Evolutionary conservation across 1,139 yeast genomes (phyloP), one percentile per base, ranked within the genome.

Genomic region (Zygotorulaspora mrakii): DNA sequence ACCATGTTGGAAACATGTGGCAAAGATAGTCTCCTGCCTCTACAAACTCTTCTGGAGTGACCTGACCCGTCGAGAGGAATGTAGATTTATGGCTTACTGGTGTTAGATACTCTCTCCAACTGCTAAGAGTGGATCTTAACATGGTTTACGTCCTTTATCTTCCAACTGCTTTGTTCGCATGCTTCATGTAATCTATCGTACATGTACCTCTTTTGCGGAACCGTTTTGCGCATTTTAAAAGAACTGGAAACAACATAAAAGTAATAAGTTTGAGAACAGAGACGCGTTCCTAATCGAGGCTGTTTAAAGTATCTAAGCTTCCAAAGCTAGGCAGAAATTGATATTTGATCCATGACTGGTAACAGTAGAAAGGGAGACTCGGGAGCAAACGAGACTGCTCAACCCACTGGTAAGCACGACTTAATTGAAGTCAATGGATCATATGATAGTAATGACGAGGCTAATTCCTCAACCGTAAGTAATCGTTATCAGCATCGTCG

Each of bases 1-100:
- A 77, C 98, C 99, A 91, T 0, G 97, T 94, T 1, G 98, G 97
- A 62, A 94, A 91, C 69, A 85, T 85, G 64, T 78, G 79, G 25
- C 82, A 91, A 46, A 91, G 67, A 60, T 85, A 88, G 57, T 89
- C 96, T n/a, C 97, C 96, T 4, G 96, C 96, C 40, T 69, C 71
- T 7, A 87, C 88, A 64, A 88, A 89, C 61, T 89, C 96, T 45
- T 85, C 95, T 2, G 97, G 97, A 1, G 95, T 83, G 40, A 91
- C 81, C 61, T 89, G 94, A 3, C 98, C 98, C 0, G 96, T 85
- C 35, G 73, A 67, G 40, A 78, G 71, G 65, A 88, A 91, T 30
- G 91, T 86, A 18, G 96, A 87, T 14, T 70, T 75, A 62, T 88
- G 87, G 35, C 80, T 76, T 7, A 89, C 82, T 1, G 99, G 98